Percentiles rank a stretch among this genome's conserved stretches.
Evolutionary conservation across 1,139 yeast species (phyloP).

Genomic region (Blastobotrys ciferrii): DNA sequence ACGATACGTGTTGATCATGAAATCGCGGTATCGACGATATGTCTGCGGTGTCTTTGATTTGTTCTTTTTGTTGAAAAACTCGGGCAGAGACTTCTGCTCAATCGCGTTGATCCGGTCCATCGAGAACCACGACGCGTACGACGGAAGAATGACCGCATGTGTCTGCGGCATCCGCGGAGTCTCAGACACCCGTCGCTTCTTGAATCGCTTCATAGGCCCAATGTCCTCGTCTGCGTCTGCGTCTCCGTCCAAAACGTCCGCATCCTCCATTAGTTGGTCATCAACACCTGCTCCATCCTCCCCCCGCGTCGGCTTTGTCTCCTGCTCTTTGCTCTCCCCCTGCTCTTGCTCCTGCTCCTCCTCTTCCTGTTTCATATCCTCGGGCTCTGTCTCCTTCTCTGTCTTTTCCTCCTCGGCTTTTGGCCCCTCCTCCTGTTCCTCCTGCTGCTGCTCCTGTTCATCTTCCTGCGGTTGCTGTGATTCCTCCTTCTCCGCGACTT

Average conservation of each 20-base stretch:
- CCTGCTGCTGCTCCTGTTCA: not conserved
- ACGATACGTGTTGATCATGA: conserved; percentile 90
- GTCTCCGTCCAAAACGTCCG: conserved; percentile 6
- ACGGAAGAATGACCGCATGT: conserved; percentile 88
- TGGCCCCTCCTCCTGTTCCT: conserved; percentile 15
- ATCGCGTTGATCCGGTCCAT: conserved; percentile 65
- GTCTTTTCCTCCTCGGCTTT: conserved; percentile 13
- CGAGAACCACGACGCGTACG: conserved; percentile 89
- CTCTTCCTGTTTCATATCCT: not conserved
- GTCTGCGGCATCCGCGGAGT: conserved; percentile 48
- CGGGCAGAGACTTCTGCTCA: conserved; percentile 78
- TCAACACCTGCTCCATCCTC: conserved; percentile 11
- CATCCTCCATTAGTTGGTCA: conserved; percentile 9
- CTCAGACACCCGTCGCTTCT: conserved; percentile 1
- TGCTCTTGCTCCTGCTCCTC: conserved; percentile 1
- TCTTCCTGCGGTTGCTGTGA: not conserved
- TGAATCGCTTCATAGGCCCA: conserved; percentile 1
- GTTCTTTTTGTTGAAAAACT: conserved; percentile 74
- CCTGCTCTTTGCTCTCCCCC: not conserved
- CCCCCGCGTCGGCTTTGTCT: not conserved
- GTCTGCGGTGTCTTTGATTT: conserved; percentile 86
- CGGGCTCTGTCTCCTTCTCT: not conserved
- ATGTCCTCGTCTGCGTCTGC: conserved; percentile 11
- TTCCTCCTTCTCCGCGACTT: not conserved
- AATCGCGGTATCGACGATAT: conserved; percentile 84